phyloP scores from a whole-genome alignment of 1,284 basidiomycete genomes.

The Tetrapyrgos nigripes region DNA sequence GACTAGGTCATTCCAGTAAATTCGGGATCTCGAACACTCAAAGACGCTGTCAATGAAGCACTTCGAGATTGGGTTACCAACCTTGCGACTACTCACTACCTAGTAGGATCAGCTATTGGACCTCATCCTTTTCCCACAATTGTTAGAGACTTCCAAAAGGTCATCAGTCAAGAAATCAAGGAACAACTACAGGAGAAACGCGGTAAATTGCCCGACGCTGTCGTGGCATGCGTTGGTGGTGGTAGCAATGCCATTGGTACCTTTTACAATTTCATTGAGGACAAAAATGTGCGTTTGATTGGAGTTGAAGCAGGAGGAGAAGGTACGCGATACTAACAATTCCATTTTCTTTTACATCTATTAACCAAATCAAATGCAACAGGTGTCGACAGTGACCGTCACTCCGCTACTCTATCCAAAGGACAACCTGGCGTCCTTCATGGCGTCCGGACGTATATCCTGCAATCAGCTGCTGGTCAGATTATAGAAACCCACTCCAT shows the following conservation, averaged over 20 bases:
- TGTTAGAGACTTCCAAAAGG: conserved; percentile 96
- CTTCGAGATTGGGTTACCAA: conserved; percentile 99
- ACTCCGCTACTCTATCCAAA: conserved; percentile 92
- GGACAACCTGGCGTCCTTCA: conserved; percentile 96
- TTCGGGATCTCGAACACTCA: conserved; percentile 94
- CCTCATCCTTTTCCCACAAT: conserved; percentile 99
- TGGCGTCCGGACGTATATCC: conserved; percentile 94
- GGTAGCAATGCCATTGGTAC: conserved; percentile 98
- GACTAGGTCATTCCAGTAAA: conserved; percentile 88
- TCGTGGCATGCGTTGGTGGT: conserved; percentile 97
- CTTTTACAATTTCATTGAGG: conserved; percentile 93
- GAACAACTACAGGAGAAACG: conserved; percentile 77
- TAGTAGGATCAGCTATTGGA: conserved; percentile 96
- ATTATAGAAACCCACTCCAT: conserved; percentile 98
- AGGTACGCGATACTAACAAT: conserved; percentile 52
- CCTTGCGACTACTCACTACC: conserved; percentile 92
- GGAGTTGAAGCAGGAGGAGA: conserved; percentile 98
- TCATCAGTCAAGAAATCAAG: conserved; percentile 97
- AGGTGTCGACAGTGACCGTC: conserved; percentile 84
- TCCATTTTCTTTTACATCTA: neutral
- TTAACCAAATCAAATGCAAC: conserved; percentile 10
- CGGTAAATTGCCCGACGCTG: conserved; percentile 91
- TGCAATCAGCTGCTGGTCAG: conserved; percentile 90
- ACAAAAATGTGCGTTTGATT: conserved; percentile 82
- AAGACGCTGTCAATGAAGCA: conserved; percentile 98